phyloP scores from a whole-genome alignment of 2,329 filamentous ascomycete genomes.

The Diaporthe citriasiana region DNA sequence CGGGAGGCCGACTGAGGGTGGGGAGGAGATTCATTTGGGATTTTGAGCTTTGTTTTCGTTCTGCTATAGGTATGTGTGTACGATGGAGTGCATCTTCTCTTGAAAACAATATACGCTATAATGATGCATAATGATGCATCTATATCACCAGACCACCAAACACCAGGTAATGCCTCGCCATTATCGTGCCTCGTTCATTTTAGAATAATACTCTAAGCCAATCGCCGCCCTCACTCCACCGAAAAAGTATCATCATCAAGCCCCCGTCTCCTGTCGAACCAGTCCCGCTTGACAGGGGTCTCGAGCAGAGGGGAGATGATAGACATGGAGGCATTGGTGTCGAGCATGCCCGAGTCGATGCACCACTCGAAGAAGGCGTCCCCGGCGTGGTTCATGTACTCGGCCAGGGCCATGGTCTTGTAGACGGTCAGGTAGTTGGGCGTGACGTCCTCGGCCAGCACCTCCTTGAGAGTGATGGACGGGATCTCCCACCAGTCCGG shows the following conservation, averaged over 20 bases:
- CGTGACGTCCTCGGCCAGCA: slow-evolving; percentile 35
- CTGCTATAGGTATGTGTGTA: background rate
- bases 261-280: slow-evolving; percentile 27
- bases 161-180: background rate
- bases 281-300: slow-evolving; percentile 31
- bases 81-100: background rate
- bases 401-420: slow-evolving; percentile 42
- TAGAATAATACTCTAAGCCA: background rate
- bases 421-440: slow-evolving; percentile 36
- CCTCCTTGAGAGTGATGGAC: slow-evolving; percentile 39
- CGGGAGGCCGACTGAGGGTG: slow-evolving; percentile 35
- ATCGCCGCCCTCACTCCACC: background rate
- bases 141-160: background rate
- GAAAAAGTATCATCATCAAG: background rate
- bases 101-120: background rate
- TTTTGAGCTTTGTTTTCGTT: background rate
- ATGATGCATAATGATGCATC: background rate
- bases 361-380: slow-evolving; percentile 42
- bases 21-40: slow-evolving; percentile 35
- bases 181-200: background rate
- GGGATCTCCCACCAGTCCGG: slow-evolving; percentile 43
- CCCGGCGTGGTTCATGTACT: slow-evolving; percentile 42
- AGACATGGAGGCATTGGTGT: slow-evolving; percentile 35
- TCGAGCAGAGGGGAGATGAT: slow-evolving; percentile 40
- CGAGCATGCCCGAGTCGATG: slow-evolving; percentile 38